These are phyloP conservation scores for Solanum chiquidenum DNA, from an alignment of 257 asterid species.

Conservation along the genomic window DNA sequence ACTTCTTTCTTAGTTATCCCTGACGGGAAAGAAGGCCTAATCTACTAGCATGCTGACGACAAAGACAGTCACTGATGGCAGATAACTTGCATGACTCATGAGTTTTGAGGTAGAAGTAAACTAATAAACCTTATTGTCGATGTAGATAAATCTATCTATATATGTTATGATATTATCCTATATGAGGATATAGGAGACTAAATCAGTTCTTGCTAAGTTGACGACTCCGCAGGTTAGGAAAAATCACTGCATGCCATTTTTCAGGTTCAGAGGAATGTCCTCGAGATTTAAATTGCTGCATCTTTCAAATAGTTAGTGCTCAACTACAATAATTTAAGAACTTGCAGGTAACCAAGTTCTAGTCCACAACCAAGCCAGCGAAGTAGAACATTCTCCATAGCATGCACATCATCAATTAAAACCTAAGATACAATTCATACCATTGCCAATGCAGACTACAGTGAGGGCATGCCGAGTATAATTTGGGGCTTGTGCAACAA, in stretches of 20 bases:
- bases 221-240: background rate
- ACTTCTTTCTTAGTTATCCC: background rate
- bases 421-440: conserved; percentile 16
- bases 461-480: conserved; percentile 87
- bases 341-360: background rate
- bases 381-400: background rate
- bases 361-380: background rate
- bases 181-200: background rate
- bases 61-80: background rate
- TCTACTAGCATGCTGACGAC: background rate
- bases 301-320: background rate
- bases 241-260: background rate
- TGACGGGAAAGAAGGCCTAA: background rate
- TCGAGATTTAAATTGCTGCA: background rate
- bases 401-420: background rate
- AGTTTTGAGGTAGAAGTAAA: background rate
- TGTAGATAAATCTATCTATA: background rate
- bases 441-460: conserved; percentile 67
- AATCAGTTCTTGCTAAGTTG: background rate
- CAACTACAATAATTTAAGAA: background rate
- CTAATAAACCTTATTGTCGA: background rate
- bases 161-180: background rate
- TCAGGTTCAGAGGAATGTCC: background rate
- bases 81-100: background rate
- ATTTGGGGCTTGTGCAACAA: conserved; percentile 68